phyloP scores from a whole-genome alignment of 345 rosid genomes.

The Pugionium cornutum region DNA sequence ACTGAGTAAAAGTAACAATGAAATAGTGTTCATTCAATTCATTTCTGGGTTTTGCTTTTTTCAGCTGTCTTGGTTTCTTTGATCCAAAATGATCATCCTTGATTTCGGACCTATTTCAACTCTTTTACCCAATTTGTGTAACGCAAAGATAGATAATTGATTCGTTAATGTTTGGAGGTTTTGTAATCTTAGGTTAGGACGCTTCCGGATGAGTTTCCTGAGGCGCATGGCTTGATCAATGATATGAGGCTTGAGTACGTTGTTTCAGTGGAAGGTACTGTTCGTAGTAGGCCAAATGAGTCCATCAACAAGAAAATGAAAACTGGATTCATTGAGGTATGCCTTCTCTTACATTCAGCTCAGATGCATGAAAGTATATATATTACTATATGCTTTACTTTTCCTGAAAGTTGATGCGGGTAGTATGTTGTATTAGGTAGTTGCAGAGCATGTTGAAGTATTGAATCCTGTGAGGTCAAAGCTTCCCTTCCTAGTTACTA shows the following conservation, averaged over 20 bases:
- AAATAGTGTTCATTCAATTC: not conserved
- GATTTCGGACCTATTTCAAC: not conserved
- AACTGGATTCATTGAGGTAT: slow-evolving; percentile 81
- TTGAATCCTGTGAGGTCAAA: slow-evolving; percentile 79
- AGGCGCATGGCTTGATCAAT: slow-evolving; percentile 67
- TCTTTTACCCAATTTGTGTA: not conserved
- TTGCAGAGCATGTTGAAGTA: slow-evolving; percentile 81
- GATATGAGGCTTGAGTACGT: slow-evolving; percentile 85
- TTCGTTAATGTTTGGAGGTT: slow-evolving; percentile 9
- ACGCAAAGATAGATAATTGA: slow-evolving; percentile 1
- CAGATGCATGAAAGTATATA: not conserved
- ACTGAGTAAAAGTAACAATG: not conserved
- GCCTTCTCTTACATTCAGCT: slow-evolving; percentile 22
- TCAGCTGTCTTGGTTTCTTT: slow-evolving; percentile 5
- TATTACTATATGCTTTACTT: slow-evolving; percentile 6
- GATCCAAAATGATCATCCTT: slow-evolving; percentile 4
- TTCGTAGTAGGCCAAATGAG: slow-evolving; percentile 70
- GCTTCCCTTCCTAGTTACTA: slow-evolving; percentile 85
- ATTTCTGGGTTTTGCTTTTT: not conserved
- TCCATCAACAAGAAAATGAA: slow-evolving; percentile 83
- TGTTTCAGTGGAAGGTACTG: slow-evolving; percentile 71
- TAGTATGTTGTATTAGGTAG: slow-evolving; percentile 52
- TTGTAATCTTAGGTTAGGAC: slow-evolving; percentile 59
- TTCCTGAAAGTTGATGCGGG: slow-evolving; percentile 6
- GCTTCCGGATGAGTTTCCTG: slow-evolving; percentile 78